Percentiles rank a stretch among this genome's conserved stretches.
Conservation (phyloP, 352 stramenopile species). For the Globisporangium nagaii region DNA sequence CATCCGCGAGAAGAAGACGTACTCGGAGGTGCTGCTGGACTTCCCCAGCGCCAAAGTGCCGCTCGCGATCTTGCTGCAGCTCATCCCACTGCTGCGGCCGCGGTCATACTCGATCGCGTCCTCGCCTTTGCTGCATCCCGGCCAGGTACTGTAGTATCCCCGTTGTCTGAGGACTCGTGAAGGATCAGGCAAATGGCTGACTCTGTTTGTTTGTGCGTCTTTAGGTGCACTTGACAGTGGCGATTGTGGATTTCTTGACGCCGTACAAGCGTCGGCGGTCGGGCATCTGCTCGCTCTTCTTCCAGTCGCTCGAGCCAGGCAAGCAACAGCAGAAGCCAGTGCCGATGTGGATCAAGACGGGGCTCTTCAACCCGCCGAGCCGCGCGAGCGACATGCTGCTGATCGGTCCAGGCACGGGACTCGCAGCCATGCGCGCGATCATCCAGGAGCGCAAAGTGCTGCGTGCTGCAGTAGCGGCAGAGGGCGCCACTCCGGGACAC, state of each 20-base stretch:
- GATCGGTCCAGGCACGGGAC: conserved; percentile 87
- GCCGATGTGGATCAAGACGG: conserved; percentile 84
- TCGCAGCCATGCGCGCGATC: conserved; percentile 89
- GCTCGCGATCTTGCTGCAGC: conserved; percentile 67
- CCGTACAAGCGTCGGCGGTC: conserved; percentile 81
- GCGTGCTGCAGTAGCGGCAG: conserved; percentile 15
- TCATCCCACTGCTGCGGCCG: conserved; percentile 83
- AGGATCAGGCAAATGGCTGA: neutral
- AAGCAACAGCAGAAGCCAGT: conserved; percentile 31
- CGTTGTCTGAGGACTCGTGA: neutral
- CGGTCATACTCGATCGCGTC: conserved; percentile 92
- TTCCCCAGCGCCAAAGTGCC: conserved; percentile 76
- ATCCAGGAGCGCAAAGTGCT: conserved; percentile 74
- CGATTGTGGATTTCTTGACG: conserved; percentile 88
- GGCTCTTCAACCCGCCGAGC: conserved; percentile 60
- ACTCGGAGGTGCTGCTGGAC: conserved; percentile 82
- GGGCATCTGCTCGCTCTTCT: conserved; percentile 84
- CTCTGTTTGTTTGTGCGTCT: neutral
- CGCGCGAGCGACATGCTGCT: conserved; percentile 68
- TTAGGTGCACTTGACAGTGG: conserved; percentile 77
- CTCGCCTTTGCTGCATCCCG: conserved; percentile 51
- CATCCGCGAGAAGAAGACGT: conserved; percentile 89
- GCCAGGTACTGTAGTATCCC: conserved; percentile 18
- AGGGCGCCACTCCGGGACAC: conserved; percentile 10
- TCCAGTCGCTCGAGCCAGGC: conserved; percentile 47